phyloP scores from a whole-genome alignment of 257 asterid species.

The Craterostigma plantagineum region DNA sequence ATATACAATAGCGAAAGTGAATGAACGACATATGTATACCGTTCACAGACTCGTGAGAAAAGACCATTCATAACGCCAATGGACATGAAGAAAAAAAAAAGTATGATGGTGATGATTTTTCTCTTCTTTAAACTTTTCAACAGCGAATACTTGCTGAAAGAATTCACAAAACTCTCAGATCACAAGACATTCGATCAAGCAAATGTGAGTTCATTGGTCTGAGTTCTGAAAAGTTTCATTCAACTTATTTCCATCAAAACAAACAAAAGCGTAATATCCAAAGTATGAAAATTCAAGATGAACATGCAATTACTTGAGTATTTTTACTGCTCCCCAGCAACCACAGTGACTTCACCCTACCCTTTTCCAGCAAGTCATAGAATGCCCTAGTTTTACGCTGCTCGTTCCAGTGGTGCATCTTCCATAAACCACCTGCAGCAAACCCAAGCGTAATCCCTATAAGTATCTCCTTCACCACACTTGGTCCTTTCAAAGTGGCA shows the following conservation, averaged over 20 bases:
- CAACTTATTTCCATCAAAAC: neutral
- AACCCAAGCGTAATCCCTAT: constrained; percentile 33
- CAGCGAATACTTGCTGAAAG: too few species aligned
- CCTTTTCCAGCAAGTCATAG: constrained; percentile 50
- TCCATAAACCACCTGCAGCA: constrained; percentile 54
- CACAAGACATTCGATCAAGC: constrained; percentile 2
- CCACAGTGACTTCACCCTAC: constrained; percentile 40
- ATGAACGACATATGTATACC: too few species aligned
- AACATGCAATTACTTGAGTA: constrained; percentile 1
- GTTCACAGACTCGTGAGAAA: too few species aligned
- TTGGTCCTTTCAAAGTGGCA: constrained; percentile 58
- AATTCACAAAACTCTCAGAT: too few species aligned
- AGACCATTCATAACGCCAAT: too few species aligned
- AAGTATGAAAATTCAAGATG: too few species aligned
- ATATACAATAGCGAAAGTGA: too few species aligned
- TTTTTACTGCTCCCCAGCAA: constrained; percentile 32
- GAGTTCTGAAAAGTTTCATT: too few species aligned
- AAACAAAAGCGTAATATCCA: constrained; percentile 1
- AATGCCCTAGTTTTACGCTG: constrained; percentile 40
- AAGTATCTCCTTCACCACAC: constrained; percentile 56
- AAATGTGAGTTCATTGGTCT: neutral
- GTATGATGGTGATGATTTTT: too few species aligned
- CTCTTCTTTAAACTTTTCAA: too few species aligned
- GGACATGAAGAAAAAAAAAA: too few species aligned
- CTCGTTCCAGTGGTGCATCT: constrained; percentile 76